These are phyloP conservation scores for Leishmania turanica DNA, from an alignment of 208 protist genomes.

Conservation along the genomic window DNA sequence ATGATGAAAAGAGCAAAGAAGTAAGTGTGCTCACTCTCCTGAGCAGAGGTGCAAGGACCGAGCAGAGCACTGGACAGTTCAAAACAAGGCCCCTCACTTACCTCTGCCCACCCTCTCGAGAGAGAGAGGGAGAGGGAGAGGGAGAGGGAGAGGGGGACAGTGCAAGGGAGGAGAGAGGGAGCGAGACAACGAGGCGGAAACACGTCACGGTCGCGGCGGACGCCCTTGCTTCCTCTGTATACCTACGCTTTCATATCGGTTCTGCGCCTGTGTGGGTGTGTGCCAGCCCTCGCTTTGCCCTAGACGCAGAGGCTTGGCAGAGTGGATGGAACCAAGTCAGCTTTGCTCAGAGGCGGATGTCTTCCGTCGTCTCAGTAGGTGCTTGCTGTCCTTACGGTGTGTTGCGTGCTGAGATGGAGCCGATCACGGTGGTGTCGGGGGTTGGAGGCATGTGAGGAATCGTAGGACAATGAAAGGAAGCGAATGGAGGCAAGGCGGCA, in stretches of 20 bases:
- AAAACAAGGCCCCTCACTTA: not conserved
- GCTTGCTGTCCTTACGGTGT: not conserved
- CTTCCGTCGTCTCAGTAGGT: not conserved
- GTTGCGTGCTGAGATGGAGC: not conserved
- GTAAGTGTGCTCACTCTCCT: not conserved
- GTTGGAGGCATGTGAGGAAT: not conserved
- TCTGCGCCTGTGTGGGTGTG: not conserved
- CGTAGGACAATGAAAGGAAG: not conserved
- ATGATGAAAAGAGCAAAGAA: conserved; percentile 1
- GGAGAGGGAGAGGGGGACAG: not conserved
- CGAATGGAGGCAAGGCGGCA: not conserved
- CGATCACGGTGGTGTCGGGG: not conserved
- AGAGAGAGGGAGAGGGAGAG: not conserved
- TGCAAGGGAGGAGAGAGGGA: not conserved
- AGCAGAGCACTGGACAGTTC: not conserved
- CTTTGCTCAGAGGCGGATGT: not conserved
- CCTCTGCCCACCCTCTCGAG: not conserved
- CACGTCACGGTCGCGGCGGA: not conserved
- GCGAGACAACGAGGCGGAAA: not conserved
- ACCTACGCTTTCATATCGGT: not conserved
- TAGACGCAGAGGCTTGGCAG: not conserved
- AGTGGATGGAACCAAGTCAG: not conserved
- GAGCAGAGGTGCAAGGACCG: not conserved
- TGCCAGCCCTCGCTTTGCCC: not conserved
- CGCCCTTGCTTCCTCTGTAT: not conserved